Conservation (phyloP, 441 rosid species). For the Adansonia madagascariensis region DNA sequence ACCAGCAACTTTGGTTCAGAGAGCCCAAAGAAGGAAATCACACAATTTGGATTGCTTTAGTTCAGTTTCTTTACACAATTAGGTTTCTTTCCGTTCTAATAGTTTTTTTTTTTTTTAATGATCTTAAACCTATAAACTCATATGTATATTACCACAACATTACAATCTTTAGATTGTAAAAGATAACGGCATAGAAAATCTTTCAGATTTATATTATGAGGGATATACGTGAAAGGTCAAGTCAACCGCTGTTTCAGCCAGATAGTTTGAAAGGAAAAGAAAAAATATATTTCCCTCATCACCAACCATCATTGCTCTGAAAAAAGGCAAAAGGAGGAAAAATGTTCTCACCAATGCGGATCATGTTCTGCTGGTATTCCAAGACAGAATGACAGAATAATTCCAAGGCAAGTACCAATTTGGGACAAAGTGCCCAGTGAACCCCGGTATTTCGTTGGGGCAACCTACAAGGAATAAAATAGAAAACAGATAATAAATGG, state of each 20-base stretch:
- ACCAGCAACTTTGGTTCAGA: background rate
- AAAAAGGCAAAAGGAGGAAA: constrained; percentile 21
- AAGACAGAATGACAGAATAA: constrained; percentile 59
- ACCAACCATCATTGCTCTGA: constrained; percentile 9
- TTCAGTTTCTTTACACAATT: background rate
- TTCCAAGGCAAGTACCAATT: constrained; percentile 79
- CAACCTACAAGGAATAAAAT: constrained; percentile 48
- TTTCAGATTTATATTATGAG: constrained; percentile 8
- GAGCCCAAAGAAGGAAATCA: background rate
- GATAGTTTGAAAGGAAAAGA: background rate
- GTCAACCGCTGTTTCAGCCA: background rate
- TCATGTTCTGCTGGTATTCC: constrained; percentile 67
- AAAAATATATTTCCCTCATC: constrained; percentile 13
- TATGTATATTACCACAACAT: background rate
- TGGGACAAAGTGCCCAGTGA: constrained; percentile 70
- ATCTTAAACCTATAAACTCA: background rate
- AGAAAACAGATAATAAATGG: constrained; percentile 17
- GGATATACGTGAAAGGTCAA: background rate
- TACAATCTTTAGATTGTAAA: background rate
- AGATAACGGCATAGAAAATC: background rate
- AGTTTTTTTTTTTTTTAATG: background rate
- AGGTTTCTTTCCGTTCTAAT: background rate
- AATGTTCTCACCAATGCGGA: constrained; percentile 72
- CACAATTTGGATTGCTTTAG: background rate
- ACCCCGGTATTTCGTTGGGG: constrained; percentile 79